phyloP scores from a whole-genome alignment of 106 monocot species.

The Hemerocallis citrina region DNA sequence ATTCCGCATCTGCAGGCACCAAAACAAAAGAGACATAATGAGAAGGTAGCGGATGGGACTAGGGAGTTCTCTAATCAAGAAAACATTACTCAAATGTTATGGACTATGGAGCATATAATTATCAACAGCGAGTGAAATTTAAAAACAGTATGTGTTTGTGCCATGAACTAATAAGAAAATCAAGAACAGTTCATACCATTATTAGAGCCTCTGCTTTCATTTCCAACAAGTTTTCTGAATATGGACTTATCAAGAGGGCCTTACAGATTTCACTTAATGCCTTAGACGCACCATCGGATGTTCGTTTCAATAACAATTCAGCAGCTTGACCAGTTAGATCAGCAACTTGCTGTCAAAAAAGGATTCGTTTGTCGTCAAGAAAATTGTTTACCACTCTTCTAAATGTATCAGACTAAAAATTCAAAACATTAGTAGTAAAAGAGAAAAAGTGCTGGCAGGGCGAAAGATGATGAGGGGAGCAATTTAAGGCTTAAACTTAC shows the following conservation, averaged over 20 bases:
- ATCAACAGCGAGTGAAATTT: not conserved
- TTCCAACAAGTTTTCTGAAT: constrained; percentile 69
- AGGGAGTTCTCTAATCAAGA: not conserved
- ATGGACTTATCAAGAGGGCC: constrained; percentile 52
- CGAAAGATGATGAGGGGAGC: too few species aligned
- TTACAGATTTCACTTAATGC: constrained; percentile 55
- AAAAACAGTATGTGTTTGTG: not conserved
- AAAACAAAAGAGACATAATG: not conserved
- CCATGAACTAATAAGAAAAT: not conserved
- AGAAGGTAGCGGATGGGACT: not conserved
- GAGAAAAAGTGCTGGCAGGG: too few species aligned
- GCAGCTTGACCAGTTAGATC: constrained; percentile 34
- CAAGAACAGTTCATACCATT: constrained; percentile 32
- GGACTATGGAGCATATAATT: not conserved
- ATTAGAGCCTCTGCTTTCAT: constrained; percentile 93
- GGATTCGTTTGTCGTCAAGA: not conserved
- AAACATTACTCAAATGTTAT: not conserved
- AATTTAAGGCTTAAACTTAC: too few species aligned
- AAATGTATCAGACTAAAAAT: too few species aligned
- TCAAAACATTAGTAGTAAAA: too few species aligned
- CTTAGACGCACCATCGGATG: constrained; percentile 34
- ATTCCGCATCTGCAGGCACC: constrained; percentile 40
- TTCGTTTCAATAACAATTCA: constrained; percentile 54
- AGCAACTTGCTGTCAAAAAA: constrained; percentile 46
- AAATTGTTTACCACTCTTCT: too few species aligned